Base-by-base conservation (phyloP, 805 yeast genomes). In the Candida coquimbonensis region DNA sequence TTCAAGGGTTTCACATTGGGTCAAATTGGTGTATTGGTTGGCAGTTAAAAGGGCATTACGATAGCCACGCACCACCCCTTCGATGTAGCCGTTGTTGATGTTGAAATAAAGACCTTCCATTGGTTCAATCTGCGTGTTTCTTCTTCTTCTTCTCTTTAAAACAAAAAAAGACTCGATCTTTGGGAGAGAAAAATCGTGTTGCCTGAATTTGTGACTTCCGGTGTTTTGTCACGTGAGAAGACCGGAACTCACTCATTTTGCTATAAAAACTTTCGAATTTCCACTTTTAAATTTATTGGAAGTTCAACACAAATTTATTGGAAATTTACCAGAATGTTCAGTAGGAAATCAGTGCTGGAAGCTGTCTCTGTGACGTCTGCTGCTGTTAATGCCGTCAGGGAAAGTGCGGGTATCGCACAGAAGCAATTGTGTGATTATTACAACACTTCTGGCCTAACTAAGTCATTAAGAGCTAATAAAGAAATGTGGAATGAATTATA, bases 41-140 rank as follows among this genome's bases (percentile, higher is more conserved):
- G 78, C 66, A 11, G 83, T 78, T 42, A 93, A 64, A 26, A 93
- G 73, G 0, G 96, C 96, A 48, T 84, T 81, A 60, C 90, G 80
- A 73, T 90, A 87, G 21, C 99, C 99, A 60, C 99, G 82, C 37
- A 91, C 95, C 32, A 95, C 78, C 39, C 91, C 99, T 68, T 93
- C 99, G 55, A 93, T 76, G 69, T 76, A 93, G 21, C 99, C 99
- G 64, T 58, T 56, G 43, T 91, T 90, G 51, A 89, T 74, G 70
- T 93, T 93, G 71, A 93, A 93, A 66, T 74, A 88, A 42, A 91
- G 75, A 26, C 97, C 97, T 65, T 93, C 98, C 99, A 91, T 91
- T 44, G 31, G 31, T 13, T 25, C 26, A 26, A n/a, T 17, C 5
- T 5, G 21, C 14, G 8, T 16, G 40, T 26, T 17, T 17, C 19